Evolutionary conservation across 208 protist species (phyloP), one percentile per base, ranked within the genome.

Genomic region (Crithidia fasciculata): DNA sequence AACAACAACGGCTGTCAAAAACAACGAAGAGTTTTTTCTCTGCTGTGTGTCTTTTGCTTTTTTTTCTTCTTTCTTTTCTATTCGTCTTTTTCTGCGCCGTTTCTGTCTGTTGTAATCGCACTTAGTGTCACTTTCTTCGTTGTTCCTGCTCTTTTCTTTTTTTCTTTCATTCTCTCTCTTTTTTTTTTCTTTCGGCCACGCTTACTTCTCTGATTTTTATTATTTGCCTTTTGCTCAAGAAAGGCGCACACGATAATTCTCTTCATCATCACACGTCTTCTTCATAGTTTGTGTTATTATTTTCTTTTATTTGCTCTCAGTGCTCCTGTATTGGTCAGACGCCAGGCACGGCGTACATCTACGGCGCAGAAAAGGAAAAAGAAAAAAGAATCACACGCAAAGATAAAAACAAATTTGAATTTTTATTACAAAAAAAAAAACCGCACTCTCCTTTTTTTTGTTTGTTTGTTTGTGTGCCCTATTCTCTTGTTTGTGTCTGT

Each of bases 1-100:
- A 28, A 28, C 28, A 28, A 28, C 28, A 28, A 28, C 28, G 28
- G 28, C 28, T 28, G 28, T 28, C 28, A 28, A 28, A 28, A 28
- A 28, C 28, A 28, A 28, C 28, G 28, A 28, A 28, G 28, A 28
- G 28, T 28, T 28, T 28, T 28, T 28, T 28, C 28, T 28, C 28
- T 28, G 28, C 28, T 28, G 7, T 56, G 52, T 56, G 15, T 18
- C n/a, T 6, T 19, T 28, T 62, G 8, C 57, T n/a, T 45, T 52
- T 45, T 52, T 13, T 52, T 52, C 50, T 18, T 68, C 45, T 45
- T 58, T 56, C 15, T 36, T 45, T 50, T 28, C 63, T 69, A 16
- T 44, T 37, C 15, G 49, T 18, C 18, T 55, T 55, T 55, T 18
- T 55, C 18, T 18, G 15, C 50, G 12, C 50, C 50, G 6, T n/a